Evolutionary conservation across 2,329 filamentous ascomycete species (phyloP).

Genomic region (Orbilia blumenaviensis): DNA sequence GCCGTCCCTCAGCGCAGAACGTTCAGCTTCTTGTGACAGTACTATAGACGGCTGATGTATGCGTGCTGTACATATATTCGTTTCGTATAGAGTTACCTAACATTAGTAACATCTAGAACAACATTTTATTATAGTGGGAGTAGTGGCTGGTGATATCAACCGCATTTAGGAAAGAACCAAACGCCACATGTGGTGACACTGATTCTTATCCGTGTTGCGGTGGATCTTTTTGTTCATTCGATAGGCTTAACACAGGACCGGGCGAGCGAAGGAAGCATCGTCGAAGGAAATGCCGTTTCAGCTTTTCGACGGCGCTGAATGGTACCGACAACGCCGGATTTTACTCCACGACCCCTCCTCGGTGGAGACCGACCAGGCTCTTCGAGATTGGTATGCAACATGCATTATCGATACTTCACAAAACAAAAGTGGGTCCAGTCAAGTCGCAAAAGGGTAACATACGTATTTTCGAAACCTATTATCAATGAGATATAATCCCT

Average conservation of each 20-base stretch:
- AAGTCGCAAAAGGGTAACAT: not conserved
- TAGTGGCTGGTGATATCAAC: not conserved
- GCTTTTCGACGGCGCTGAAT: slow-evolving; percentile 17
- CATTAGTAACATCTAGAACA: not conserved
- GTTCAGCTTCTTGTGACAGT: not conserved
- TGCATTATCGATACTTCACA: not conserved
- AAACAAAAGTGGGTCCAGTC: not conserved
- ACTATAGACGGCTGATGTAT: not conserved
- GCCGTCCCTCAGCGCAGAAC: not conserved
- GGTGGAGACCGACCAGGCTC: not conserved
- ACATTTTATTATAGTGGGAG: not conserved
- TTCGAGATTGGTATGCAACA: not conserved
- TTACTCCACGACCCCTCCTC: no score
- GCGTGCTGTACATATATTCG: not conserved
- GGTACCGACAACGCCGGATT: no score
- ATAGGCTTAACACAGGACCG: not conserved
- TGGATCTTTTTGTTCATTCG: slow-evolving; percentile 15
- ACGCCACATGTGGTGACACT: slow-evolving; percentile 6
- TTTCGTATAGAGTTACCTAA: not conserved
- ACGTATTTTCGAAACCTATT: slow-evolving; percentile 14
- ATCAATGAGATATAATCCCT: slow-evolving; percentile 17
- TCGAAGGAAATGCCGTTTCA: slow-evolving; percentile 14
- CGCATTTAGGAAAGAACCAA: not conserved
- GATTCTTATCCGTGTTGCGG: slow-evolving; percentile 2
- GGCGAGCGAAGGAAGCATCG: not conserved